Conservation (phyloP, 2,329 filamentous ascomycete genomes). For the Colletotrichum camelliae region DNA sequence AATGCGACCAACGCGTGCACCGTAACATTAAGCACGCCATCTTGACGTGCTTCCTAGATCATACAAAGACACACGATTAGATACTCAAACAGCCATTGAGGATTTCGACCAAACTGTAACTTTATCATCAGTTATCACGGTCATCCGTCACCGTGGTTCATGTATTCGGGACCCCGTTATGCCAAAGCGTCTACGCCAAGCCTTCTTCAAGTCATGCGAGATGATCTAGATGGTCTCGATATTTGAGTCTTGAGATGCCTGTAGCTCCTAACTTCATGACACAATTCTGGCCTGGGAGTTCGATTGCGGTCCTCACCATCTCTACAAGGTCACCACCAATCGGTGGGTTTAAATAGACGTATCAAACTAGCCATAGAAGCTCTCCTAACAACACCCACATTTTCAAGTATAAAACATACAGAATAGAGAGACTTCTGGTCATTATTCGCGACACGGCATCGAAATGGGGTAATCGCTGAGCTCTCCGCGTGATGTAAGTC, state of each 20-base stretch:
- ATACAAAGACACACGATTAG: background rate
- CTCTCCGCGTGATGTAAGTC: too few species aligned
- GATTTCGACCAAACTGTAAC: too few species aligned
- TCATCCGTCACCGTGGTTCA: rapidly evolving
- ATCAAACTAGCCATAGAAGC: rapidly evolving
- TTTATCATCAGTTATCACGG: too few species aligned
- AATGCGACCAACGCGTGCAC: too few species aligned
- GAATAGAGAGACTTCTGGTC: too few species aligned
- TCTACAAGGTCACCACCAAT: rapidly evolving
- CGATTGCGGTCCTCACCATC: background rate
- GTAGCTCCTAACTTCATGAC: background rate
- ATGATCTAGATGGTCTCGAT: too few species aligned
- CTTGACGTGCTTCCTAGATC: background rate
- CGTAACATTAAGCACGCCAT: rapidly evolving
- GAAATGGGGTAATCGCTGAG: background rate
- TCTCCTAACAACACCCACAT: too few species aligned
- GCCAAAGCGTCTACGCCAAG: background rate
- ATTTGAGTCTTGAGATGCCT: too few species aligned
- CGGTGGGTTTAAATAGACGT: too few species aligned
- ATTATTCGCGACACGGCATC: rapidly evolving
- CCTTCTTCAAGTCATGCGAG: background rate
- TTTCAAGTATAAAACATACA: too few species aligned
- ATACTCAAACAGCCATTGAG: background rate
- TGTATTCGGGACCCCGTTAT: background rate
- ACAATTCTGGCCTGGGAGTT: too few species aligned